Evolutionary conservation across 2,329 filamentous ascomycete genomes (phyloP), one percentile per base, ranked within the genome.

Genomic region (Pezicula rhizophila): DNA sequence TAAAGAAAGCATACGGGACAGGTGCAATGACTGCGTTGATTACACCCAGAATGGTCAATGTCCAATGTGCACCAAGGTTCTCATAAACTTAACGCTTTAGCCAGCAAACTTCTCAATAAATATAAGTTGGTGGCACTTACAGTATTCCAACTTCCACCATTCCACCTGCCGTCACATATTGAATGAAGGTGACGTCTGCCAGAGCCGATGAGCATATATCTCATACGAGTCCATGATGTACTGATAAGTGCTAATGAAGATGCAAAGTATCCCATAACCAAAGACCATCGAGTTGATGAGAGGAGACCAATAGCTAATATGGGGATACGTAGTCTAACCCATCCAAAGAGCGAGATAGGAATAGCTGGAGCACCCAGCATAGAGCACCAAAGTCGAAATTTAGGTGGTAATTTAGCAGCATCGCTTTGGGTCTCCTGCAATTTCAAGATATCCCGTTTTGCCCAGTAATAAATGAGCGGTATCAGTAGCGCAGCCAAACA

Each of bases 321-420:
- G 52, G 0, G 63, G 42, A 31, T 64, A 66, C 10, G 64, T 64
- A 5, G 70, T 73, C 71, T 71, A 74, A 10, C 67, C 72, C 10
- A 74, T 60, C 72, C 71, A 74, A 53, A 74, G 0, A 74, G 60
- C 2, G 64, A 65, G 8, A 74, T 57, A 0, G 72, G 69, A 2
- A 74, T 63, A 0, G 65, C 49, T 1, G 69, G 64, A 1, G 67
- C 58, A 0, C 66, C 47, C 69, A 70, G 52, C 57, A 71, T 69
- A 18, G 66, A 66, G 31, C 66, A 69, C 65, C 64, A 70, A 0
- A 74, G 61, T 0, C 69, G 62, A 14, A 61, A 61, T 45, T 73
- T 70, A 0, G 68, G 66, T 6, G 57, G 52, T 17, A 66, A 60
- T 2, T 52, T 52, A 7, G 52, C 51, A 8, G 46, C 39, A 10